Conservation (phyloP, 352 stramenopile genomes). For the Globisporangium abappressorium region DNA sequence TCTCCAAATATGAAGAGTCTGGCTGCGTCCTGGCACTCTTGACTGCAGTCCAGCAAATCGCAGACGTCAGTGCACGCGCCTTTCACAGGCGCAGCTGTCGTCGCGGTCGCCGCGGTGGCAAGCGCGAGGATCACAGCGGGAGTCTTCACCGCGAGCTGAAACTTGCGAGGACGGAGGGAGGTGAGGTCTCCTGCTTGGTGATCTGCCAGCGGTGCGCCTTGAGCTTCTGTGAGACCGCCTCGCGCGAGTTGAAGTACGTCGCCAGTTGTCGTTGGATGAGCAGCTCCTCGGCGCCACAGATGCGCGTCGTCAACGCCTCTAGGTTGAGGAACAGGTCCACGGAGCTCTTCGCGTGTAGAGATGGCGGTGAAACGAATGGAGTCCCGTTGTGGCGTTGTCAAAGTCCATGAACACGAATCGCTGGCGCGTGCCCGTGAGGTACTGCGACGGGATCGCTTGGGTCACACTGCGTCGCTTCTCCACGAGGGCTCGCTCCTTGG, state of each 20-base stretch:
- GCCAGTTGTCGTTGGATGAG: constrained; percentile 20
- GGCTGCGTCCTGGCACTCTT: no score
- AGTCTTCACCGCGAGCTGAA: no score
- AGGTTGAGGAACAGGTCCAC: constrained; percentile 37
- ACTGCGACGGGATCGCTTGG: constrained; percentile 17
- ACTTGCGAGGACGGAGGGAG: no score
- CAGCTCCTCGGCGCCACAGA: constrained; percentile 15
- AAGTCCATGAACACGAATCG: constrained; percentile 44
- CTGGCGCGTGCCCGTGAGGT: constrained; percentile 16
- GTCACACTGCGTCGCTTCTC: background rate
- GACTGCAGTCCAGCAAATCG: no score
- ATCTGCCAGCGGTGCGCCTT: constrained; percentile 26
- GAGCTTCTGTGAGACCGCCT: constrained; percentile 20
- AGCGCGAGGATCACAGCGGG: no score
- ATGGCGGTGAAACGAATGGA: constrained; percentile 25
- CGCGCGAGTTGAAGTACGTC: constrained; percentile 33
- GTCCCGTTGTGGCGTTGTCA: constrained; percentile 34
- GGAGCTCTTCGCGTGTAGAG: constrained; percentile 22
- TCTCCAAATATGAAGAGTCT: no score
- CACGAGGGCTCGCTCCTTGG: background rate
- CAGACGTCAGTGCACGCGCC: no score
- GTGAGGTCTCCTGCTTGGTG: constrained; percentile 24
- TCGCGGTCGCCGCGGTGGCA: no score
- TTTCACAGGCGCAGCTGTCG: no score
- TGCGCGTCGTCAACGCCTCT: constrained; percentile 26